Base-by-base conservation (phyloP, 169 alveolate species). In the Plasmodium vinckei region DNA sequence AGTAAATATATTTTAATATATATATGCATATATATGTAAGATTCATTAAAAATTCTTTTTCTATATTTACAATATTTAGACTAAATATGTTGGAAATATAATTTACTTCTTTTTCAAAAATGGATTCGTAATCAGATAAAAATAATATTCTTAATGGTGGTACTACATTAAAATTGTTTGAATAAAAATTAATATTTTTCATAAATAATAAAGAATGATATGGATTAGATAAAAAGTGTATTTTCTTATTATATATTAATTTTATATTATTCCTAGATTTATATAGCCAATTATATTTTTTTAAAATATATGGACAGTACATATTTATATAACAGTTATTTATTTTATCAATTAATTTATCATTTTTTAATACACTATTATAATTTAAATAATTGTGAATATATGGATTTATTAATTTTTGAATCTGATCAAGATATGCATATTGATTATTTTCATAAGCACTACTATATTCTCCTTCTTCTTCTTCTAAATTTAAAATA, bases 261-360 rank as follows among this genome's bases (percentile, higher is more conserved):
- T 65, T 82, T 33, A 82, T 47, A 33, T 60, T 70, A 12, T 46
- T 33, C 5, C 9, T 42, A 60, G 72, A 53, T 67, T 82, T 82
- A 49, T 82, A 61, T 15, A 82, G 9, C 90, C 90, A 82, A n/a
- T 82, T 82, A 82, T 82, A 42, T 46, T 82, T 82, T 61, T 56
- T 42, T 49, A 82, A 44, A 23, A 82, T n/a, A 13, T 67, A 67
- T 9, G 90, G 90, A 54, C 90, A 82, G 10, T 82, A 82, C 7
- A 82, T 65, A 82, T 67, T 82, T 1, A 70, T 67, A 61, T 67
- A 65, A 9, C 56, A 21, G 27, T 47, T 67, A 25, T 67, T 42
- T 23, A 82, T 15, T 15, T 82, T 53, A 17, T 51, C 61, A 54
- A 27, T 44, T 12, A 67, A 42, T 21, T 19, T 46, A 9, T 9